phyloP scores from a whole-genome alignment of 805 yeast genomes.

The Saccharomyces eubayanus region DNA sequence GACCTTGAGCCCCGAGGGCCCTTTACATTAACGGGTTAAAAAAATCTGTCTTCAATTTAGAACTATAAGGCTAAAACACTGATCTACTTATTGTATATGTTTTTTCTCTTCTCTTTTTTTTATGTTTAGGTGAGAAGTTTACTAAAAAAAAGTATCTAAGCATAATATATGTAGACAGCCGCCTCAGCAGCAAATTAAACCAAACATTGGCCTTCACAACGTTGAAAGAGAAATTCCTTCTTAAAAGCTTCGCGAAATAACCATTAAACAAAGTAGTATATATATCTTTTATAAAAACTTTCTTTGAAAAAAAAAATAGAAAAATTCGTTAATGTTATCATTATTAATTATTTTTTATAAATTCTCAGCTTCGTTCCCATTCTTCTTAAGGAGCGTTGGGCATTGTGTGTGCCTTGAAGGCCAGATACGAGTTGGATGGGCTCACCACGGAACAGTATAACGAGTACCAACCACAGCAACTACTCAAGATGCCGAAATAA shows the following conservation, averaged over 20 bases:
- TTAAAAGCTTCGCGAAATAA: background rate
- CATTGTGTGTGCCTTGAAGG: conserved; percentile 45
- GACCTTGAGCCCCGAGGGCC: no score
- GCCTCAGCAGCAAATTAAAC: no score
- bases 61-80: no score
- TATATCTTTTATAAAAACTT: background rate
- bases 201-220: no score
- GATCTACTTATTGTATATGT: no score
- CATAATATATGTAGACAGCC: no score
- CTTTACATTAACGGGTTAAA: no score
- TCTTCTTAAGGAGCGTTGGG: conserved; percentile 34
- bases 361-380: background rate
- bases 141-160: no score
- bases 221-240: background rate
- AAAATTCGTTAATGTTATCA: background rate
- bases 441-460: conserved; percentile 58
- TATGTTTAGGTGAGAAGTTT: no score
- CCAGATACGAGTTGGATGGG: conserved; percentile 49
- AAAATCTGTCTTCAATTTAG: no score
- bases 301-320: background rate
- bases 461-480: conserved; percentile 53
- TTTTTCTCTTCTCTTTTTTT: no score
- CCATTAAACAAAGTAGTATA: background rate
- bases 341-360: background rate
- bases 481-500: conserved; percentile 47